These are phyloP conservation scores for Macadamia integrifolia DNA, from an alignment of 164 flowering plant species.

Conservation along the genomic window DNA sequence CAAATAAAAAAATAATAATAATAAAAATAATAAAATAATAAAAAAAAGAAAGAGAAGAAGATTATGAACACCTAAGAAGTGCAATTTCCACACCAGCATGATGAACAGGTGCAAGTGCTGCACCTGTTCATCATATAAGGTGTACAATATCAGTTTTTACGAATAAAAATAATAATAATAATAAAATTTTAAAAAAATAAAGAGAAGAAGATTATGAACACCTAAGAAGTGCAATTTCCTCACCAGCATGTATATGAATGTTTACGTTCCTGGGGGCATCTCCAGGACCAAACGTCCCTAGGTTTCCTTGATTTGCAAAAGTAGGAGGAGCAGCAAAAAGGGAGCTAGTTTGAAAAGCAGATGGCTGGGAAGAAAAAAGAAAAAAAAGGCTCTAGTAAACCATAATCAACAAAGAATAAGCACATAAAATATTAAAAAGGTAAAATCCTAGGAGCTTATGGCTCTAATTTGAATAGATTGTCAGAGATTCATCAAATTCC, in stretches of 20 bases:
- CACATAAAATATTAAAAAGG: background rate
- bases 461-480: too few relatives aligned
- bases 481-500: too few relatives aligned
- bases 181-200: too few relatives aligned
- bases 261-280: constrained; percentile 69
- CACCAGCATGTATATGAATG: constrained; percentile 94
- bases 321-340: constrained; percentile 47
- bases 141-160: background rate
- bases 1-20: background rate
- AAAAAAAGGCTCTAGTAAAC: background rate
- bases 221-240: constrained; percentile 3
- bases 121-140: constrained; percentile 25
- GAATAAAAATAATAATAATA: background rate
- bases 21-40: too few relatives aligned
- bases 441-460: too few relatives aligned
- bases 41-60: too few relatives aligned
- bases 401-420: background rate
- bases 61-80: background rate
- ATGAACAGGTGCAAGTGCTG: constrained; percentile 56
- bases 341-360: constrained; percentile 77
- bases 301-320: constrained; percentile 30
- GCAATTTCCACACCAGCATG: constrained; percentile 63
- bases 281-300: constrained; percentile 58
- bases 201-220: too few relatives aligned
- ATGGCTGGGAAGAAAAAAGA: constrained; percentile 47